phyloP scores from a whole-genome alignment of 75 land plant species.

The Selaginella moellendorffii region DNA sequence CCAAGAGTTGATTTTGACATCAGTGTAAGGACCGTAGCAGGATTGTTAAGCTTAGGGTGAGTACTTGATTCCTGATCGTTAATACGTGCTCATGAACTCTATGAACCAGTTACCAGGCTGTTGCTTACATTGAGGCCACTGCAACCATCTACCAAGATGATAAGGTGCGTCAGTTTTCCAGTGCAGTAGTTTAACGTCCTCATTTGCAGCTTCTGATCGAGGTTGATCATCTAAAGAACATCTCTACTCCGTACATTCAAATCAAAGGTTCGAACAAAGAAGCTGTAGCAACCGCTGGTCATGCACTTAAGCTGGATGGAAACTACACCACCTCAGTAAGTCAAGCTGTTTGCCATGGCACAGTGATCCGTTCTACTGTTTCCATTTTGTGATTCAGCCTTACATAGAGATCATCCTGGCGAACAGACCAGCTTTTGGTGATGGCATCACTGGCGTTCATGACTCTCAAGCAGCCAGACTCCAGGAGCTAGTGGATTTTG shows the following conservation, averaged over 20 bases:
- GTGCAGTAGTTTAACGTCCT: too few species aligned
- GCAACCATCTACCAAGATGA: conserved; percentile 95
- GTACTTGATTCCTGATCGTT: conserved; percentile 4
- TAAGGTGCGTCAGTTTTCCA: conserved; percentile 55
- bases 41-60: conserved; percentile 96
- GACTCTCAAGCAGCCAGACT: conserved; percentile 70
- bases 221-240: conserved; percentile 83
- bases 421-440: conserved; percentile 35
- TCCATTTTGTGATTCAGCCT: conserved; percentile 33
- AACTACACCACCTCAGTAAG: conserved; percentile 87
- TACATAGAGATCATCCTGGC: conserved; percentile 83
- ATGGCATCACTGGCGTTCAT: conserved; percentile 48
- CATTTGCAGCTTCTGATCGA: conserved; percentile 70
- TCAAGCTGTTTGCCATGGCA: background rate
- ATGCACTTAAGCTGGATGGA: conserved; percentile 64
- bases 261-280: conserved; percentile 92
- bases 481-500: conserved; percentile 80
- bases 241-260: conserved; percentile 63
- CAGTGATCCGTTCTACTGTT: background rate
- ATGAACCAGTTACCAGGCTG: conserved; percentile 70
- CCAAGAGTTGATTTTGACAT: conserved; percentile 99
- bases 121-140: conserved; percentile 92
- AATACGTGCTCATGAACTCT: background rate
- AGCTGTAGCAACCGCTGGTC: conserved; percentile 71
- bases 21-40: conserved; percentile 87